A percentile compares a stretch with the other conserved stretches of the same genome.
phyloP scores from a whole-genome alignment of 176 grass and related monocot species.

The Ensete ventricosum region DNA sequence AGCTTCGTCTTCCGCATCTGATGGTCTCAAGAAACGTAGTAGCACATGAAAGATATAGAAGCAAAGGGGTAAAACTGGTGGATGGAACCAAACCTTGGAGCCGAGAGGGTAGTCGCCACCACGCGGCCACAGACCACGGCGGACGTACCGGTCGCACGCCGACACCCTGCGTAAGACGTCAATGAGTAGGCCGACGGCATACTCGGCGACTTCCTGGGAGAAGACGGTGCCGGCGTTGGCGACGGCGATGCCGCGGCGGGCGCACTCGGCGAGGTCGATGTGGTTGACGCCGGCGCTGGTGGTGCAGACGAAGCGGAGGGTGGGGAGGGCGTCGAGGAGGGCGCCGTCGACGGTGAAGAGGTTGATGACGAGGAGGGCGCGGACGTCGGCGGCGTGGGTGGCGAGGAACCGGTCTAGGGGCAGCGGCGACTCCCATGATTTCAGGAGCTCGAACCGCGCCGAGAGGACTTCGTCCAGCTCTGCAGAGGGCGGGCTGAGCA shows the following conservation, averaged over 20 bases:
- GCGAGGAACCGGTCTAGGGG: conserved; percentile 24
- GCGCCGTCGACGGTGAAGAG: not conserved
- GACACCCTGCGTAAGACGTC: conserved; percentile 36
- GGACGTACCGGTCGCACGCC: conserved; percentile 28
- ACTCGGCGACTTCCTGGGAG: conserved; percentile 34
- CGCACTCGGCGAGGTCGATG: conserved; percentile 44
- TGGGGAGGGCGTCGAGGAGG: conserved; percentile 19
- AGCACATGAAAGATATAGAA: too few species aligned
- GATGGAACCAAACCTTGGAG: conserved; percentile 31
- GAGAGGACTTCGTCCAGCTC: conserved; percentile 13
- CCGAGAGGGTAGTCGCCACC: conserved; percentile 23
- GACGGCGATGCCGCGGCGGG: conserved; percentile 28
- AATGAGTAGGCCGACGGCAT: conserved; percentile 36
- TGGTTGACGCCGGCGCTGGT: conserved; percentile 35
- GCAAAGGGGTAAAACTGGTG: too few species aligned
- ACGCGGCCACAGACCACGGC: conserved; percentile 20
- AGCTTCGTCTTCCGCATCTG: too few species aligned
- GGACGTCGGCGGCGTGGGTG: conserved; percentile 9
- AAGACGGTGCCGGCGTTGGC: conserved; percentile 34
- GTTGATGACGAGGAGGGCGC: conserved; percentile 7
- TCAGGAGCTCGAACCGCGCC: conserved; percentile 21
- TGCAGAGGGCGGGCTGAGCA: conserved; percentile 9
- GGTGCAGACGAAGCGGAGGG: conserved; percentile 30
- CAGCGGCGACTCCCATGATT: conserved; percentile 12
- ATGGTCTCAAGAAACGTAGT: too few species aligned